Evolutionary conservation across 805 yeast genomes (phyloP).

Genomic region (Saturnispora diversa): DNA sequence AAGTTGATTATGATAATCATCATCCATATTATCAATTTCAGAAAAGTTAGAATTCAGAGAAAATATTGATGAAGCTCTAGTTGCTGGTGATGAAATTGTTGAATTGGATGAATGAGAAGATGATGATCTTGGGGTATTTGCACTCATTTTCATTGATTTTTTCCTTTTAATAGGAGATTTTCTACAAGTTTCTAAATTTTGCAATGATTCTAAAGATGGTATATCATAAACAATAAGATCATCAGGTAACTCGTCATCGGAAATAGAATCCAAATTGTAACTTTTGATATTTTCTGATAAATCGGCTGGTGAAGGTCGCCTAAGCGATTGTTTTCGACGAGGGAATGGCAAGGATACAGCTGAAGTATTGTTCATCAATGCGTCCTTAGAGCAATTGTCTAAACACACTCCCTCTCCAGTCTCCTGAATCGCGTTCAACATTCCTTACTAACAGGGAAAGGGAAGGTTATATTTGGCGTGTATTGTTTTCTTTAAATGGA

Average conservation of each 20-base stretch:
- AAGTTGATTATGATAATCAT: constrained; percentile 19
- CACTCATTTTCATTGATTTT: constrained; percentile 8
- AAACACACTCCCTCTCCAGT: not conserved
- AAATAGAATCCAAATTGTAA: constrained; percentile 26
- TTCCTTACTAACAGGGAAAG: too few species aligned
- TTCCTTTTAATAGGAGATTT: constrained; percentile 9
- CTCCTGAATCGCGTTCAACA: constrained; percentile 9
- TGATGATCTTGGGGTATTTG: constrained; percentile 5
- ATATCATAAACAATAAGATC: constrained; percentile 52
- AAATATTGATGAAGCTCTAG: constrained; percentile 40
- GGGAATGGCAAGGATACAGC: not conserved
- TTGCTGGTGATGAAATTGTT: constrained; percentile 27
- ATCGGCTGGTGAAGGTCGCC: constrained; percentile 5
- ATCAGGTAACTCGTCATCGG: constrained; percentile 49
- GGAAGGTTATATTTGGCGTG: not conserved
- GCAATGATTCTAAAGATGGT: constrained; percentile 52
- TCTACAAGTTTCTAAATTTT: constrained; percentile 32
- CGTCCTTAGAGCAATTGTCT: constrained; percentile 4
- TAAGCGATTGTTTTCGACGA: not conserved
- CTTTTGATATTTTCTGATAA: constrained; percentile 8
- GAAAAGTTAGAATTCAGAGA: constrained; percentile 30
- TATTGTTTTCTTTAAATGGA: not conserved
- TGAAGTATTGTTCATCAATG: constrained; percentile 1
- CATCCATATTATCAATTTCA: constrained; percentile 20
- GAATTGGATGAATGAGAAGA: constrained; percentile 11